Conservation (phyloP, 176 grass and related monocot species). For the Raddia guianensis region DNA sequence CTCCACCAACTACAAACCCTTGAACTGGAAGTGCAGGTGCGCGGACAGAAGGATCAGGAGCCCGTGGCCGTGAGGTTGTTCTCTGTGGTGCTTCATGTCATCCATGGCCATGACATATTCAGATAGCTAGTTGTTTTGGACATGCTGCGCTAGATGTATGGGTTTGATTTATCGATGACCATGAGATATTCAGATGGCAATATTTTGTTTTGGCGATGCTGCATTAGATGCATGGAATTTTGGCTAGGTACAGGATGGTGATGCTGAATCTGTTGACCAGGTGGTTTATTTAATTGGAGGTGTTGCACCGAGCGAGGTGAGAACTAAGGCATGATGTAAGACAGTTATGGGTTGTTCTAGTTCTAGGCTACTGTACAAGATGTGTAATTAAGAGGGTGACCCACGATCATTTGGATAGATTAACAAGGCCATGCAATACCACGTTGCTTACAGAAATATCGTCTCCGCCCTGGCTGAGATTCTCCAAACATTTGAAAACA, state of each 20-base stretch:
- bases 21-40: slow-evolving; percentile 87
- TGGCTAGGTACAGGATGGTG: slow-evolving; percentile 26
- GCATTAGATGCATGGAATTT: background rate
- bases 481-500: no score
- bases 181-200: background rate
- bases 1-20: slow-evolving; percentile 74
- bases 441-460: no score
- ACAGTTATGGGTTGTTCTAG: background rate
- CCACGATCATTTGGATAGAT: background rate
- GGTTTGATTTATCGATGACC: background rate
- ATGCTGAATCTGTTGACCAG: background rate
- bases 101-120: background rate
- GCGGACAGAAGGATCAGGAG: slow-evolving; percentile 46
- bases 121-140: background rate
- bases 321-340: background rate
- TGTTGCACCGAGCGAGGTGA: background rate
- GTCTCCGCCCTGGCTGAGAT: no score
- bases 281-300: background rate
- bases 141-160: background rate
- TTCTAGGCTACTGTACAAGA: background rate
- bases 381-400: slow-evolving; percentile 20
- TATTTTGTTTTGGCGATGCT: background rate
- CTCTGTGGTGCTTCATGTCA: background rate
- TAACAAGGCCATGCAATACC: background rate
- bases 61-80: slow-evolving; percentile 39